These are phyloP conservation scores for Scedosporium dehoogii DNA, from an alignment of 2,329 filamentous ascomycete species.

Conservation along the genomic window DNA sequence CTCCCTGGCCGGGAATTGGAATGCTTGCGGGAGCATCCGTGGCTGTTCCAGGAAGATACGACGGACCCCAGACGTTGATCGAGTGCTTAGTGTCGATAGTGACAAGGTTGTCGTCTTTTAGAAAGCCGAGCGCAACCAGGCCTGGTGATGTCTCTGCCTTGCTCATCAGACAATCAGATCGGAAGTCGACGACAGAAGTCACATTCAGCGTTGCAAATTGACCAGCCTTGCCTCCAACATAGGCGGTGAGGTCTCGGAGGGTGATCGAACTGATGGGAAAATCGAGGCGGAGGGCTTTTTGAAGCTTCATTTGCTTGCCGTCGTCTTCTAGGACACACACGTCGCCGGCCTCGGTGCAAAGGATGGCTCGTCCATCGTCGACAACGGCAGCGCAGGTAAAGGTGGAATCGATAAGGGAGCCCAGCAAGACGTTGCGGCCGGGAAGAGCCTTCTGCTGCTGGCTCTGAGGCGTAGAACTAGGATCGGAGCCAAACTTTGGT, in stretches of 20 bases:
- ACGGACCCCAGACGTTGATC: slow-evolving; percentile 56
- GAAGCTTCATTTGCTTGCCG: slow-evolving; percentile 60
- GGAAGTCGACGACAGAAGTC: slow-evolving; percentile 33
- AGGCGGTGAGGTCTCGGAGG: slow-evolving; percentile 47
- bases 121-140: slow-evolving; percentile 59
- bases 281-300: slow-evolving; percentile 53
- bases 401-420: slow-evolving; percentile 68
- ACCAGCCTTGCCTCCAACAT: slow-evolving; percentile 60
- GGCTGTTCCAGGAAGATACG: slow-evolving; percentile 30
- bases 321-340: slow-evolving; percentile 81
- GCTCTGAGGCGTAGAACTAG: slow-evolving; percentile 5
- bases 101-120: slow-evolving; percentile 55
- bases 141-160: slow-evolving; percentile 28
- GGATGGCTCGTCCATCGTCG: slow-evolving; percentile 62
- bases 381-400: slow-evolving; percentile 72
- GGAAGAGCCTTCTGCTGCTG: slow-evolving; percentile 54
- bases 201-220: slow-evolving; percentile 45
- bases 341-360: slow-evolving; percentile 81
- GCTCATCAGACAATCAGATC: slow-evolving; percentile 26
- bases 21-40: slow-evolving; percentile 32
- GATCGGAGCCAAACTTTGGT: slow-evolving; percentile 40
- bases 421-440: slow-evolving; percentile 81
- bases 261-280: slow-evolving; percentile 62
- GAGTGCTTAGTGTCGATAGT: slow-evolving; percentile 67
- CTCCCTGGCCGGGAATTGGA: slow-evolving; percentile 52